Conservation (phyloP, 305 asterid genomes). For the Striga hermonthica region DNA sequence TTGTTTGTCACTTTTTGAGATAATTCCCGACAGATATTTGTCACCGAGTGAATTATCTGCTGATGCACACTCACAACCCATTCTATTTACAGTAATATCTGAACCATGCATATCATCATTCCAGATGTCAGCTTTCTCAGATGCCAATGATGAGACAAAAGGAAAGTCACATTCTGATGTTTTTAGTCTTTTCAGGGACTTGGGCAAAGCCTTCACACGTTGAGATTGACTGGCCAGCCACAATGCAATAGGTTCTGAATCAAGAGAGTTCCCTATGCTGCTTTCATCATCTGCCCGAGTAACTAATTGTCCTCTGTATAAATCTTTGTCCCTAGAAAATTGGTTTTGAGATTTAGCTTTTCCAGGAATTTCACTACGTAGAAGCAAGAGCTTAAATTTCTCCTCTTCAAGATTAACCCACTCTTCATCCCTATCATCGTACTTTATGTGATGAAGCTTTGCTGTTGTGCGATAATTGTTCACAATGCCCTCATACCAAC, state of each 20-base stretch:
- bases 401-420: constrained; percentile 74
- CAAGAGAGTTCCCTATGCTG: constrained; percentile 39
- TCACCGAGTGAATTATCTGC: constrained; percentile 28
- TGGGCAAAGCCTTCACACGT: constrained; percentile 49
- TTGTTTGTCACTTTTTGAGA: constrained; percentile 26
- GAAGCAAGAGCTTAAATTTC: constrained; percentile 73
- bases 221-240: constrained; percentile 74
- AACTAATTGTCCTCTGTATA: constrained; percentile 33
- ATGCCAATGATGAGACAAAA: constrained; percentile 31
- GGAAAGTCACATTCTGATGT: constrained; percentile 32
- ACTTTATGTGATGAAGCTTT: constrained; percentile 65
- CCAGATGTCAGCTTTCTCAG: constrained; percentile 34
- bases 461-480: constrained; percentile 58
- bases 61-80: constrained; percentile 32
- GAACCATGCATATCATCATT: constrained; percentile 33
- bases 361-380: constrained; percentile 66
- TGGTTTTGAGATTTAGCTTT: constrained; percentile 36
- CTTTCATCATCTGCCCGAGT: constrained; percentile 36
- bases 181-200: constrained; percentile 46
- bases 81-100: constrained; percentile 29
- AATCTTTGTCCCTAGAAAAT: constrained; percentile 27
- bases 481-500: constrained; percentile 75
- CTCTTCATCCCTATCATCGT: constrained; percentile 78
- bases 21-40: constrained; percentile 36
- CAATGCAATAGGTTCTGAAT: constrained; percentile 68